Percentiles rank a stretch among this genome's conserved stretches.
phyloP scores from a whole-genome alignment of 768 basidiomycete genomes.

The Tulasnella sp. region DNA sequence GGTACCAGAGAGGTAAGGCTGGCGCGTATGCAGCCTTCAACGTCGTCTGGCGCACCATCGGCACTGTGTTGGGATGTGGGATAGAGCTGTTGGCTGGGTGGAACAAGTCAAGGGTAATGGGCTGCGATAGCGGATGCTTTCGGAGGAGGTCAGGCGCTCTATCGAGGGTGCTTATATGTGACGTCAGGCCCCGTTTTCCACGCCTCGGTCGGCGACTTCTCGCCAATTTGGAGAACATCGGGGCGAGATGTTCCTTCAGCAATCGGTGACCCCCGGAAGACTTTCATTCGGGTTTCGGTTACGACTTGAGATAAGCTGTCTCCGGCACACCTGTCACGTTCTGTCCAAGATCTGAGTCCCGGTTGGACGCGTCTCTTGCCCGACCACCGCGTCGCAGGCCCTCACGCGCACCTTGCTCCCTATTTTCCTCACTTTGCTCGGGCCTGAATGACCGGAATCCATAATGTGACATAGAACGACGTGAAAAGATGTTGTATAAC shows the following conservation, averaged over 20 bases:
- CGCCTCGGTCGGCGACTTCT: slow-evolving; percentile 2
- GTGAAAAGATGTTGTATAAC: slow-evolving; percentile 6
- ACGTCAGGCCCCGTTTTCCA: background rate
- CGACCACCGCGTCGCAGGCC: background rate
- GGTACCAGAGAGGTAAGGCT: background rate
- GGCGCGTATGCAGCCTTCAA: background rate
- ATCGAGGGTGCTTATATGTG: background rate
- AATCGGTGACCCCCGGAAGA: background rate
- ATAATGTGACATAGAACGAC: background rate
- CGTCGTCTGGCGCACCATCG: background rate
- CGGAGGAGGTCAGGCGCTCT: background rate
- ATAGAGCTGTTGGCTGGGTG: background rate
- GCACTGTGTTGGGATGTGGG: background rate
- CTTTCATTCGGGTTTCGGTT: too few relatives aligned
- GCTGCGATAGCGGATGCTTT: background rate
- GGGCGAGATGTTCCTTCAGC: background rate
- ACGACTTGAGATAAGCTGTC: too few relatives aligned
- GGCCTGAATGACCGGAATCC: background rate
- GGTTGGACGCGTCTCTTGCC: background rate
- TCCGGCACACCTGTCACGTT: background rate
- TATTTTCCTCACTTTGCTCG: background rate
- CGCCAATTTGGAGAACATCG: background rate
- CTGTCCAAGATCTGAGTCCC: background rate
- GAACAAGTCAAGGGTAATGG: background rate
- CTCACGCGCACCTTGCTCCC: background rate